phyloP scores from a whole-genome alignment of 108 stramenopile species.

The Fragilariopsis cylindrus region DNA sequence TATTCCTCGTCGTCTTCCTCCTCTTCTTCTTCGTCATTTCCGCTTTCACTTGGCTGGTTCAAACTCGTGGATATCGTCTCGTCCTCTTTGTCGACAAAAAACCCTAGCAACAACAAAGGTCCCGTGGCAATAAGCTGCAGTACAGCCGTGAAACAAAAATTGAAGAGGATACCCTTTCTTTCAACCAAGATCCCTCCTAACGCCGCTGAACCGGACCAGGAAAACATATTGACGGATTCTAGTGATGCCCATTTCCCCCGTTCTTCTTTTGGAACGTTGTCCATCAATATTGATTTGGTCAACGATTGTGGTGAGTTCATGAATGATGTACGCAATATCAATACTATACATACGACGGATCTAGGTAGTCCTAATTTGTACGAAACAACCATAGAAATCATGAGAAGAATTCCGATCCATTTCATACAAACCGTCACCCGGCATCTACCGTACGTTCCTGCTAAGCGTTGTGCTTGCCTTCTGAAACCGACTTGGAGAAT shows the following conservation, averaged over 20 bases:
- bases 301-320: constrained; percentile 55
- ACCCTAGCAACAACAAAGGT: not conserved
- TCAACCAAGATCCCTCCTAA: constrained; percentile 51
- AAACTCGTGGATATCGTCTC: no score
- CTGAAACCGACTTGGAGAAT: constrained; percentile 47
- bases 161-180: constrained; percentile 33
- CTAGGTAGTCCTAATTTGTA: constrained; percentile 9
- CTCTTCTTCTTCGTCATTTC: no score
- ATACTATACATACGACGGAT: constrained; percentile 35
- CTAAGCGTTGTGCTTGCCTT: constrained; percentile 30
- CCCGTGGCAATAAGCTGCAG: constrained; percentile 17
- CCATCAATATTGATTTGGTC: constrained; percentile 53
- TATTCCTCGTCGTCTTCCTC: no score
- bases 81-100: not conserved
- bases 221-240: constrained; percentile 57
- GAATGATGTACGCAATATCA: constrained; percentile 43
- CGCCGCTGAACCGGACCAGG: constrained; percentile 45
- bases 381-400: constrained; percentile 38
- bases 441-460: constrained; percentile 43
- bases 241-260: constrained; percentile 52
- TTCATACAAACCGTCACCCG: constrained; percentile 36
- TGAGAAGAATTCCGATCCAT: constrained; percentile 37
- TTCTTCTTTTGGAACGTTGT: constrained; percentile 45
- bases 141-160: constrained; percentile 44
- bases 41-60: no score